Evolutionary conservation across 257 asterid genomes (phyloP).

Genomic region (Solanum okadae): DNA sequence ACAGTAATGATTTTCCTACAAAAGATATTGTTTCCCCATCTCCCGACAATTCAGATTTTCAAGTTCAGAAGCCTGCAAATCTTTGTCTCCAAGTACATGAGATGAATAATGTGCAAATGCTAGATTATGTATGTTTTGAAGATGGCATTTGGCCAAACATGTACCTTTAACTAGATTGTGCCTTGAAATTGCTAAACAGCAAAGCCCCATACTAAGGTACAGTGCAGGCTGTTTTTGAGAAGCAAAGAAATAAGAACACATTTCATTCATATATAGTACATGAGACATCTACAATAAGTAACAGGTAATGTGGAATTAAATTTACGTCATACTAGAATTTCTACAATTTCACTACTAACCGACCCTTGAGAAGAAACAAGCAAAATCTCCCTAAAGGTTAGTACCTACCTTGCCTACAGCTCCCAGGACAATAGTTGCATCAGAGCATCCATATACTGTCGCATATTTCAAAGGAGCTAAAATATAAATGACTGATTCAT

Average conservation of each 20-base stretch:
- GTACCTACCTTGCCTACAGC: conserved; percentile 90
- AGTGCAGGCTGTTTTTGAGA: background rate
- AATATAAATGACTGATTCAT: conserved; percentile 86
- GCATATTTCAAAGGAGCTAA: conserved; percentile 86
- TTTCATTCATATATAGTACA: background rate
- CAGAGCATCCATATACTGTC: conserved; percentile 92
- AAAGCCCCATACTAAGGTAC: background rate
- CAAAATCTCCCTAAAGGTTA: background rate
- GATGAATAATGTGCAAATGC: background rate
- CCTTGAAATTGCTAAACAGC: background rate
- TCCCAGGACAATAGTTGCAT: conserved; percentile 90
- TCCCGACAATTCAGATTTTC: background rate
- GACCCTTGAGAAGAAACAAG: background rate
- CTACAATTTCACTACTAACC: background rate
- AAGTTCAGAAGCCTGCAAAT: background rate
- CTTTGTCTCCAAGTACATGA: background rate
- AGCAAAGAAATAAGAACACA: background rate
- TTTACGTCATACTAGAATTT: background rate
- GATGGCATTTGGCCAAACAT: background rate
- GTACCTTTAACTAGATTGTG: background rate
- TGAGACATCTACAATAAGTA: background rate
- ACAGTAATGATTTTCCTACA: background rate
- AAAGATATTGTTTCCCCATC: background rate
- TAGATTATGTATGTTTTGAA: background rate
- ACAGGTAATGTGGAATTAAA: background rate